A percentile compares a stretch with the other conserved stretches of the same genome.
Evolutionary conservation across 352 stramenopile species (phyloP).

Genomic region (Globisporangium carolinianum): DNA sequence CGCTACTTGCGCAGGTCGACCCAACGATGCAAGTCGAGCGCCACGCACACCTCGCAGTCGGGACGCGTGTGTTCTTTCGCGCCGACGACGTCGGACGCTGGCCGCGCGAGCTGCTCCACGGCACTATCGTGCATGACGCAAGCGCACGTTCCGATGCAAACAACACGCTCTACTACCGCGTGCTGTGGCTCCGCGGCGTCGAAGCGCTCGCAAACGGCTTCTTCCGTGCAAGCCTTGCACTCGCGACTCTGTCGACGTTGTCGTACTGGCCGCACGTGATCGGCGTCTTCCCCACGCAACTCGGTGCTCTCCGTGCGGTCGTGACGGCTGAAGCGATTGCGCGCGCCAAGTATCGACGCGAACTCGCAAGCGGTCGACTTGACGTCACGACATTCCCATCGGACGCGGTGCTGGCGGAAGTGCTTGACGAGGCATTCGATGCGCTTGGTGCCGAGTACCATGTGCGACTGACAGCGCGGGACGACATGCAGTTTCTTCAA

Average conservation of each 20-base stretch:
- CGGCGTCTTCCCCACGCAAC: constrained; percentile 42
- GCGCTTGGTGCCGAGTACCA: constrained; percentile 34
- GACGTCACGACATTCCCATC: constrained; percentile 30
- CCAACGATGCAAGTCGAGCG: constrained; percentile 21
- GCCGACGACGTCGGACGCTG: constrained; percentile 34
- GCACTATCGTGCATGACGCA: constrained; percentile 25
- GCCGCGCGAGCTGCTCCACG: constrained; percentile 53
- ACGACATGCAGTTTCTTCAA: constrained; percentile 37
- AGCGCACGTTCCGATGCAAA: constrained; percentile 12
- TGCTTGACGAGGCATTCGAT: constrained; percentile 36
- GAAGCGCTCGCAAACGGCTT: constrained; percentile 57
- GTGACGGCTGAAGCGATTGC: constrained; percentile 47
- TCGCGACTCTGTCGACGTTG: background rate
- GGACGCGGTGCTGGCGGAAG: constrained; percentile 29
- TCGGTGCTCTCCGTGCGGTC: constrained; percentile 49
- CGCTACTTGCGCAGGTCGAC: background rate
- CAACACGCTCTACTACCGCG: constrained; percentile 34
- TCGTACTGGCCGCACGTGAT: constrained; percentile 40
- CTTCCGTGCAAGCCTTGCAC: constrained; percentile 37
- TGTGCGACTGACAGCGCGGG: constrained; percentile 24
- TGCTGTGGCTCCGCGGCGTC: constrained; percentile 66
- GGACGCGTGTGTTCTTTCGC: constrained; percentile 51
- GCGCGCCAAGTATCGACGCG: constrained; percentile 40
- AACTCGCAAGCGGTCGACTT: constrained; percentile 28
- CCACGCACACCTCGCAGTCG: constrained; percentile 23